phyloP scores from a whole-genome alignment of 345 rosid genomes.

The Pseudoturritis turrita region DNA sequence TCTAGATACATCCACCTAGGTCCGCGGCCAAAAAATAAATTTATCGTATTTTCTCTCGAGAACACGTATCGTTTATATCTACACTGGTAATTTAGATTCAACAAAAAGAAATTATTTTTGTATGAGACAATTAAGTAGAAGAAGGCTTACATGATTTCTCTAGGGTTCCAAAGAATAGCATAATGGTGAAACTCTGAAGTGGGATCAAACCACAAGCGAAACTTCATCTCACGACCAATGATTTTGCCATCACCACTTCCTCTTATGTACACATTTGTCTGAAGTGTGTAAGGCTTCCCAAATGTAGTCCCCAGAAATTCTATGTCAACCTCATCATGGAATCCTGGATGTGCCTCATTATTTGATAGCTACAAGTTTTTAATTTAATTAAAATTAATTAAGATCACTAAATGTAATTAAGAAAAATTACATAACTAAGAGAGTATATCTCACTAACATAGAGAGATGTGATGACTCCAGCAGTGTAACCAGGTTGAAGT shows the following conservation, averaged over 20 bases:
- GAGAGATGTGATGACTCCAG: constrained; percentile 92
- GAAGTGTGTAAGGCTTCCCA: constrained; percentile 90
- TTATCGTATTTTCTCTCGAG: background rate
- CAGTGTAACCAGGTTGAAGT: constrained; percentile 92
- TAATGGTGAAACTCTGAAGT: constrained; percentile 76
- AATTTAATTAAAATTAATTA: background rate
- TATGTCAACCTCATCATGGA: constrained; percentile 93
- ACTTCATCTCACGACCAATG: constrained; percentile 93
- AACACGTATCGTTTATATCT: background rate
- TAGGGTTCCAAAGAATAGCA: constrained; percentile 90
- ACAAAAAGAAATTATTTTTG: background rate
- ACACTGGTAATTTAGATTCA: background rate
- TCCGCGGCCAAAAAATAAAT: background rate
- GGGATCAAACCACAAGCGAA: constrained; percentile 94
- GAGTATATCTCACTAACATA: constrained; percentile 86
- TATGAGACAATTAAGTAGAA: background rate
- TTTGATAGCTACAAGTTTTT: constrained; percentile 64
- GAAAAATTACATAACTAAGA: no score
- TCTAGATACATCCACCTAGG: constrained; percentile 25
- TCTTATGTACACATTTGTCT: constrained; percentile 89
- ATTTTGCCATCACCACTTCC: constrained; percentile 94
- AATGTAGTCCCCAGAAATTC: constrained; percentile 93
- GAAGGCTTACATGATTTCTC: constrained; percentile 79
- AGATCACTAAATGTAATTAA: background rate
- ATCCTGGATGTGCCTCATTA: constrained; percentile 80